Percentiles rank a stretch among this genome's conserved stretches.
Conservation (phyloP, 768 basidiomycete genomes). For the Kwoniella sp. region DNA sequence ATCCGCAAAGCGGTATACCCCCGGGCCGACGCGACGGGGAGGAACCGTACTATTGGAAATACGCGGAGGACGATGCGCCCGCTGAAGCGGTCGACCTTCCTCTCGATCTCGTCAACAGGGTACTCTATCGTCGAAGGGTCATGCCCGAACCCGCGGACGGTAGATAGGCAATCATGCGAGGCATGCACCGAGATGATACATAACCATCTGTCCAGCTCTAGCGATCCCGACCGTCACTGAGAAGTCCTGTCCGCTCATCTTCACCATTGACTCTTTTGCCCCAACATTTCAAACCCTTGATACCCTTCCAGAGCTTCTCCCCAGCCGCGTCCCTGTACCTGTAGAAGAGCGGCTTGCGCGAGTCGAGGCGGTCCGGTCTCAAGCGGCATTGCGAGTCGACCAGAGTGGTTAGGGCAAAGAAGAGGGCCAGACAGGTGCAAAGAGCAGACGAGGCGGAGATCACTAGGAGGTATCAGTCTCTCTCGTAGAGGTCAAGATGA, state of each 20-base stretch:
- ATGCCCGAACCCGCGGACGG: not conserved
- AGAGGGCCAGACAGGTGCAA: conserved; percentile 62
- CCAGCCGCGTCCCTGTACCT: conserved; percentile 28
- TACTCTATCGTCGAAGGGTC: conserved; percentile 22
- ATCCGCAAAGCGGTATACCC: no score
- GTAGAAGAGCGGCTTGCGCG: conserved; percentile 42
- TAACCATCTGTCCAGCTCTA: no score
- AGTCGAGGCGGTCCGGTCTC: conserved; percentile 46
- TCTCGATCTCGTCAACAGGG: conserved; percentile 33
- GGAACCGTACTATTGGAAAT: conserved; percentile 27
- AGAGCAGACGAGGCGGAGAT: conserved; percentile 73
- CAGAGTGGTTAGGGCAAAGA: conserved; percentile 60
- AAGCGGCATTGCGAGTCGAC: conserved; percentile 57
- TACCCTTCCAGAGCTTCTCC: conserved; percentile 25
- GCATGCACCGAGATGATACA: no score
- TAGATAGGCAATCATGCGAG: no score
- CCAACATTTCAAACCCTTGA: conserved; percentile 29
- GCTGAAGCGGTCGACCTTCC: conserved; percentile 32
- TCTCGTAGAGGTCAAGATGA: not conserved
- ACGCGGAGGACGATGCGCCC: conserved; percentile 7
- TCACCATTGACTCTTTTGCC: conserved; percentile 19
- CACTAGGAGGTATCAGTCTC: conserved; percentile 50
- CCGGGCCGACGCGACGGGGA: no score
- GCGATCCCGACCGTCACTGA: no score
- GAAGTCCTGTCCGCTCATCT: conserved; percentile 32